A percentile compares a stretch with the other conserved stretches of the same genome.
Evolutionary conservation across 2,329 filamentous ascomycete species (phyloP).

Genomic region (Fusarium avenaceum): DNA sequence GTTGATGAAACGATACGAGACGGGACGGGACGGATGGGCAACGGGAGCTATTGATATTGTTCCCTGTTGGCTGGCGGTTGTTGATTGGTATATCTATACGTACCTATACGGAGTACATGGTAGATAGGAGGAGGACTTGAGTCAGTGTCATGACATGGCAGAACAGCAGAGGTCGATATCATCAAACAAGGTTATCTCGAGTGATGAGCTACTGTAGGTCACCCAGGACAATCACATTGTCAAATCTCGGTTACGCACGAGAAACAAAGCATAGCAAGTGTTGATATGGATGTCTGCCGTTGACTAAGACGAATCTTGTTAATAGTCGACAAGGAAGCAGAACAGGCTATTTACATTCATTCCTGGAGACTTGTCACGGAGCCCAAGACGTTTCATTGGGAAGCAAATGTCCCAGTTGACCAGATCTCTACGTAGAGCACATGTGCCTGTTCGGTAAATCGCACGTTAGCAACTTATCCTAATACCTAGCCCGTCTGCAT

Average conservation of each 20-base stretch:
- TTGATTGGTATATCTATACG: constrained; percentile 11
- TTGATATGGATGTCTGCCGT: constrained; percentile 6
- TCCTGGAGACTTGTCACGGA: background rate
- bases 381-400: constrained; percentile 1
- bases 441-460: constrained; percentile 17
- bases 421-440: background rate
- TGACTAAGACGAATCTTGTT: background rate
- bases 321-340: constrained; percentile 2
- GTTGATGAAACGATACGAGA: constrained; percentile 30
- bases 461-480: background rate
- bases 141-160: background rate
- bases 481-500: constrained; percentile 17
- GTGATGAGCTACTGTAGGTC: constrained; percentile 12
- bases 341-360: constrained; percentile 10
- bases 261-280: background rate
- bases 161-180: constrained; percentile 4
- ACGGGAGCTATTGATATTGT: constrained; percentile 17
- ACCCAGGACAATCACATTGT: constrained; percentile 4
- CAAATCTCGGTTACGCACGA: constrained; percentile 19
- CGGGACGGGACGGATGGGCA: constrained; percentile 28
- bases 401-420: constrained; percentile 1
- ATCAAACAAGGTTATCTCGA: constrained; percentile 17
- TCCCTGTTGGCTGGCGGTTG: background rate
- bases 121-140: constrained; percentile 19
- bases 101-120: background rate